Evolutionary conservation across 2,329 filamentous ascomycete species (phyloP), one percentile per base, ranked within the genome.

Genomic region (Fusarium xyrophilum): DNA sequence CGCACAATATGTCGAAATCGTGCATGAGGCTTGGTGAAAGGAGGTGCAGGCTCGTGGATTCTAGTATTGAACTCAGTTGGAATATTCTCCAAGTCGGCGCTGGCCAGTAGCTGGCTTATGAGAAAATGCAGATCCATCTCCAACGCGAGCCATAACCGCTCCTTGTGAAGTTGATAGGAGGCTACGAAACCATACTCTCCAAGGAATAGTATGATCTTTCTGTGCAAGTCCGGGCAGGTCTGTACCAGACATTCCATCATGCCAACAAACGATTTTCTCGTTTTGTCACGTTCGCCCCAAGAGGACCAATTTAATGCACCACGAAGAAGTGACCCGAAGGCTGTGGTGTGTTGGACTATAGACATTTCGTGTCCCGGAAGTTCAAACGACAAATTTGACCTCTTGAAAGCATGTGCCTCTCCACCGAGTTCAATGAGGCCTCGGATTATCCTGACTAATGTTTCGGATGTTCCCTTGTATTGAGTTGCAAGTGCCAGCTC

Each of bases 401-500:
- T 33, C 0, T 13, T 36, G 3, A 10, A 3, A 3, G 10, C 30
- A 17, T 60, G 53, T 1, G 30, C n/a, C 0, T n/a, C 5, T n/a
- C 7, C 53, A 0, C n/a, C 53, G 1, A 42, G 3, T 2, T 12
- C n/a, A 21, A 60, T 17, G 2, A 50, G 8, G 1, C 2, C 1
- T 32, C 6, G 10, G 2, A 58, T 42, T 11, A 50, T 8, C 3
- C 3, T 17, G 4, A 0, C 14, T 19, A 14, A 1, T 1, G 10
- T 7, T 10, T 7, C 0, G 6, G 5, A 2, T 2, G 5, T 0
- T 1, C 0, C 0, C 0, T 1, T 0, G 14, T 7, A 0, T 12
- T 0, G 0, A 4, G 13, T 23, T 27, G 7, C 12, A 9, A 25
- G 2, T 2, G n/a, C 23, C 7, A 60, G 17, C 1, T 36, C 30